Base-by-base conservation (phyloP, 495 filamentous ascomycete genomes). In the Penicillium salamii region DNA sequence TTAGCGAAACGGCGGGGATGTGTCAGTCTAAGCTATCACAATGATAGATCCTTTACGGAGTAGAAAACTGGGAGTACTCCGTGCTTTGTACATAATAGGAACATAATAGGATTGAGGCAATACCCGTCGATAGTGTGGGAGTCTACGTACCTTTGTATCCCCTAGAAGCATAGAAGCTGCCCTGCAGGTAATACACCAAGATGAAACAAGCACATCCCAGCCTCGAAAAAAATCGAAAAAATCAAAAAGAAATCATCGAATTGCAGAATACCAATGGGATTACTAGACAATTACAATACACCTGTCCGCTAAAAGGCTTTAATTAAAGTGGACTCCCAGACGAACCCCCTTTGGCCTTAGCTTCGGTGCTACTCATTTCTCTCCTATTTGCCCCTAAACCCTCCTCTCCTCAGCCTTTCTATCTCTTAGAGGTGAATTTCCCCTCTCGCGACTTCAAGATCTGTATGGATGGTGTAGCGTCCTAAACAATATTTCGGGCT, bases 301-400 rank as follows among this genome's bases (percentile, higher is more conserved):
- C 3, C 11, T 12, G 5, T 13, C 29, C 29, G 29, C 12, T 11
- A 32, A 32, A 32, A 32, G 29, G 7, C 29, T 32, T 32, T 32
- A 50, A 50, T 42, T 50, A 50, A 50, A 50, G 37, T 42, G 47
- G 47, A 36, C 29, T 32, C 29, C 29, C 12, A 8, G 29, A 32
- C 29, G 29, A 32, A 32, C 41, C 57, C 57, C 50, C 50, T 54
- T 63, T 44, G 23, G 50, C 32, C 42, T 50, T 58, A 50, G 51
- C 28, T 18, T 42, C 24, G 33, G 29, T 32, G 29, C 29, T 32
- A 32, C 29, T 5, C 29, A 32, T 32, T 32, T 32, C 26, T 43
- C 19, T n/a, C 38, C 15, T 40, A 29, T 32, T 44, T 32, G 11
- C 49, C 53, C 57, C 54, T 46, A 57, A 50, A 46, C 36, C 38